These are phyloP conservation scores for Cylindrotheca closterium DNA, from an alignment of 108 stramenopile genomes.

Conservation along the genomic window DNA sequence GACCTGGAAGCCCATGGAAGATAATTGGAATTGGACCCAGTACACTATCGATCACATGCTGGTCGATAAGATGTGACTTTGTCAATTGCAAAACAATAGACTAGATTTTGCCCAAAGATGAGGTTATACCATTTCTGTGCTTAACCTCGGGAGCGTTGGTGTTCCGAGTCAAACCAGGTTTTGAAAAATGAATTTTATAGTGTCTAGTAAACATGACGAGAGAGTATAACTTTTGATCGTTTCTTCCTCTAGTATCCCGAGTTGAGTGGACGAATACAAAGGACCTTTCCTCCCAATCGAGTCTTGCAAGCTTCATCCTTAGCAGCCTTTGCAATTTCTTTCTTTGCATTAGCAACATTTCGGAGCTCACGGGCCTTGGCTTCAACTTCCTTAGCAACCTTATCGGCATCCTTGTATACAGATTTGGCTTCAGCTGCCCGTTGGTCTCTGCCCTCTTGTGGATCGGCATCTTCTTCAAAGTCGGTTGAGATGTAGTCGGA, in stretches of 20 bases:
- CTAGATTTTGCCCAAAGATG: too few relatives aligned
- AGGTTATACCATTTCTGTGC: too few relatives aligned
- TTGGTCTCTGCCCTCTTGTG: slow-evolving; percentile 79
- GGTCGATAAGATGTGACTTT: too few relatives aligned
- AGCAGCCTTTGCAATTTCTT: slow-evolving; percentile 61
- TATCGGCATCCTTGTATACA: slow-evolving; percentile 60
- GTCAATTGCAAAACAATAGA: too few relatives aligned
- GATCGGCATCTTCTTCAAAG: slow-evolving; percentile 38
- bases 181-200: too few relatives aligned
- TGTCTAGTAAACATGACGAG: too few relatives aligned
- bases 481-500: slow-evolving; percentile 4
- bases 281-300: slow-evolving; percentile 76
- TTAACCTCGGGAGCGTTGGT: too few relatives aligned
- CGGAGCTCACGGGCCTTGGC: slow-evolving; percentile 50
- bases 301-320: slow-evolving; percentile 84
- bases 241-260: slow-evolving; percentile 75
- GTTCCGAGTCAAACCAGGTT: too few relatives aligned
- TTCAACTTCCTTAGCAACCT: slow-evolving; percentile 51
- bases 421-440: slow-evolving; percentile 52
- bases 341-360: slow-evolving; percentile 61
- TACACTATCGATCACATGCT: too few relatives aligned
- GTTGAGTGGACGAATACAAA: slow-evolving; percentile 72
- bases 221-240: too few relatives aligned
- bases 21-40: too few relatives aligned
- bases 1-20: too few relatives aligned